Conservation (phyloP, 2,329 filamentous ascomycete species). For the Lecanicillium sp. region DNA sequence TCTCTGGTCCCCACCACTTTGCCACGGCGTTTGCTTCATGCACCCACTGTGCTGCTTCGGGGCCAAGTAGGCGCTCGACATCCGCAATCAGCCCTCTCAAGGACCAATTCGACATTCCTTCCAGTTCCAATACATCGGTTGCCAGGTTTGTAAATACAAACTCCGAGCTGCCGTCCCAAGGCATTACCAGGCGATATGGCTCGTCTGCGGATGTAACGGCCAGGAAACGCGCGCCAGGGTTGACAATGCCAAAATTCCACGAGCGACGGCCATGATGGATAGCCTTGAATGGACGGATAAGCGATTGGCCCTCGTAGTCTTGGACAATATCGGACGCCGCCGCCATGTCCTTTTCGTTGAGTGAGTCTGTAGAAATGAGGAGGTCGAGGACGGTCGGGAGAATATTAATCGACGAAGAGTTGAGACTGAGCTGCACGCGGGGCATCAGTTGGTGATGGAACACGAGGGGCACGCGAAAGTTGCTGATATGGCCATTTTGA, state of each 20-base stretch:
- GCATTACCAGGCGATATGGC: slow-evolving; percentile 13
- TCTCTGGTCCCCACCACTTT: slow-evolving; percentile 14
- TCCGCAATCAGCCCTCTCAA: slow-evolving; percentile 8
- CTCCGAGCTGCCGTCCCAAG: slow-evolving; percentile 12
- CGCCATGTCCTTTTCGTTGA: slow-evolving; percentile 21
- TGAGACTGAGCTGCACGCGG: slow-evolving; percentile 27
- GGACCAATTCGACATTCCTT: slow-evolving; percentile 9
- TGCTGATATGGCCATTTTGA: slow-evolving; percentile 33
- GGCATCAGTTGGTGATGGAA: slow-evolving; percentile 35
- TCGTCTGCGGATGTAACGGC: slow-evolving; percentile 12
- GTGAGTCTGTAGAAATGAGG: slow-evolving; percentile 28
- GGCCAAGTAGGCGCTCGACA: slow-evolving; percentile 6
- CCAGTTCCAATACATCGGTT: slow-evolving; percentile 10
- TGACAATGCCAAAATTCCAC: slow-evolving; percentile 49
- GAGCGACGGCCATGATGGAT: slow-evolving; percentile 22
- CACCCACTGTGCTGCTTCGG: slow-evolving; percentile 12
- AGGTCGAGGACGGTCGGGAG: slow-evolving; percentile 37
- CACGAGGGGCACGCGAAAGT: slow-evolving; percentile 32
- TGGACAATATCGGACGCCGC: slow-evolving; percentile 30
- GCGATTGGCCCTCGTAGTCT: slow-evolving; percentile 36
- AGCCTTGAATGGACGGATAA: slow-evolving; percentile 30
- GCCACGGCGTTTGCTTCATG: slow-evolving; percentile 13
- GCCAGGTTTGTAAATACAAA: slow-evolving; percentile 13
- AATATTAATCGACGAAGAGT: slow-evolving; percentile 32
- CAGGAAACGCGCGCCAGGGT: slow-evolving; percentile 14